Conservation (phyloP, 179 eudicot species). For the Patellifolia procumbens region DNA sequence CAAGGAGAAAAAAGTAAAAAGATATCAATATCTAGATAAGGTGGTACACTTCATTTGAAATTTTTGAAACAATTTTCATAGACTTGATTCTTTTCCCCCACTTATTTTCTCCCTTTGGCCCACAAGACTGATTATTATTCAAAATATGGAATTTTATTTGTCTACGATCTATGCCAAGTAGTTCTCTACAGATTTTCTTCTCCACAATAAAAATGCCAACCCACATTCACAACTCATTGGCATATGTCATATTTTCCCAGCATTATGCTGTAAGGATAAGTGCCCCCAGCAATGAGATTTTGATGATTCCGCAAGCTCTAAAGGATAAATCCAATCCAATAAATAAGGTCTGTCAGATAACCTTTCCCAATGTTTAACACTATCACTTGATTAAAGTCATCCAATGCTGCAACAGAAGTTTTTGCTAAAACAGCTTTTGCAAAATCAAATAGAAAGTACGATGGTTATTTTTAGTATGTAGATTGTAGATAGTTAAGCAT, state of each 20-base stretch:
- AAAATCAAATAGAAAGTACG: background rate
- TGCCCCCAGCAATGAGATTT: background rate
- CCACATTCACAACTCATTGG: background rate
- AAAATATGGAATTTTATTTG: too few relatives aligned
- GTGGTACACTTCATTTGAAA: background rate
- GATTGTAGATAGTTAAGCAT: background rate
- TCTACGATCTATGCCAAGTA: background rate
- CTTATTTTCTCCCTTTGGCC: background rate
- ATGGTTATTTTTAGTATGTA: background rate
- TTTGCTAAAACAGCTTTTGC: background rate
- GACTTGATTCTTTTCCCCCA: too few relatives aligned
- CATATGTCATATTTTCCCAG: background rate
- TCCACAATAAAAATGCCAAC: background rate
- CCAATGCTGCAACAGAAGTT: background rate
- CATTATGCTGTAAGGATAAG: background rate
- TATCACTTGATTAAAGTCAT: background rate
- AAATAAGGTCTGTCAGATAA: background rate
- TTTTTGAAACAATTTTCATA: too few relatives aligned
- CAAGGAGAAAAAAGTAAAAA: too few relatives aligned
- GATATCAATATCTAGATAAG: background rate
- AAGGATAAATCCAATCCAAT: background rate
- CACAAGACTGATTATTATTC: background rate
- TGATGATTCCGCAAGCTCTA: background rate
- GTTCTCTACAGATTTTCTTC: background rate
- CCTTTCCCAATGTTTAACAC: background rate